Base-by-base conservation (phyloP, 306 rosid genomes). In the Quercus berberidifolia region DNA sequence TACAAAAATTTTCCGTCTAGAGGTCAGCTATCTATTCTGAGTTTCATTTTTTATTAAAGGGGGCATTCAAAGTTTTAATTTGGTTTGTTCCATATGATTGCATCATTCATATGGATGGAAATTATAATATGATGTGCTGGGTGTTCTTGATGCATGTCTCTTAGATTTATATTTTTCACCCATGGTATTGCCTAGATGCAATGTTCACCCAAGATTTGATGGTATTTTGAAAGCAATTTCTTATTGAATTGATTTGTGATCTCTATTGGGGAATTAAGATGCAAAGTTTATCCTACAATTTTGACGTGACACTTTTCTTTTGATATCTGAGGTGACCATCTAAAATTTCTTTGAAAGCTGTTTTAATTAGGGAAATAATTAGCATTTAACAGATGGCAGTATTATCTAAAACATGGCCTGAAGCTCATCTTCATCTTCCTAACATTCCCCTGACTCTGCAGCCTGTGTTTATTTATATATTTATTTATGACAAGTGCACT, bases 1-100 rank as follows among this genome's bases (percentile, higher is more conserved):
- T 26, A 91, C 98, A 78, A 89, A 82, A 73, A 43, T 93, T 79
- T 91, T 93, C 88, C 98, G 97, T 83, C 84, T 96, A 55, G 98
- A 96, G 98, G 99, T 95, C 70, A 84, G 97, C 35, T 81, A 14
- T 49, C 68, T 85, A 52, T 72, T 73, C 72, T 77, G 65, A 55
- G 64, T 41, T 65, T 79, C 41, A 41, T 41, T 82, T 23, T 75
- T 23, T 33, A 25, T 11, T 26, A 49, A 58, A 77, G 30, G 71
- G 49, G 52, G 14, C 76, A 59, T 31, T 20, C 8, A 13, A 43
- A 43, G 15, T n/a, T 65, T 15, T 21, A 57, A 43, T 67, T 56
- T 78, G 78, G 43, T 65, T 1, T 25, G 28, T 69, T 23, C 19
- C 71, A 65, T 59, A 55, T 70, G 62, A 19, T 78, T 65, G 51